Conservation (phyloP, 108 stramenopile species). For the Fragilaria crotonensis region DNA sequence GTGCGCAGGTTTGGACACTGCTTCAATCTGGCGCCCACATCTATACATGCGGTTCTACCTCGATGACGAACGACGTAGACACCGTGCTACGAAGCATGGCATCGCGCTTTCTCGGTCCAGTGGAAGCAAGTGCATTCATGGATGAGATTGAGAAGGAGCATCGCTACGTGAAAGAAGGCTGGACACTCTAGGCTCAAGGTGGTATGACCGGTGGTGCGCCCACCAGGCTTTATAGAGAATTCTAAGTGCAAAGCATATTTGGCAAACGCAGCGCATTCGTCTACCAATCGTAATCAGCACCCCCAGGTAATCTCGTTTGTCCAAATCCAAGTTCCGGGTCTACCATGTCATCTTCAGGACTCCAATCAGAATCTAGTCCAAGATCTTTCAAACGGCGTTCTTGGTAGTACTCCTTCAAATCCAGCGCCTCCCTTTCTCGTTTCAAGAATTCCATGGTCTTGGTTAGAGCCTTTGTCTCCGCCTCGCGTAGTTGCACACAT, state of each 20-base stretch:
- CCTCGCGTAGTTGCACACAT: constrained; percentile 54
- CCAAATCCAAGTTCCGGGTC: constrained; percentile 48
- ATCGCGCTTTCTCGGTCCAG: neutral
- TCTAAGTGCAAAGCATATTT: too few relatives aligned
- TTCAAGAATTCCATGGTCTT: constrained; percentile 63
- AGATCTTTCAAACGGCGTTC: constrained; percentile 85
- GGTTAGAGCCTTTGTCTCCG: constrained; percentile 56
- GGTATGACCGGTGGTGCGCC: too few relatives aligned
- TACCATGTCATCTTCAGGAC: constrained; percentile 62
- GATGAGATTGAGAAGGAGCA: neutral
- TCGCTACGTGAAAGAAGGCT: neutral
- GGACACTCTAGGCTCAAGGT: too few relatives aligned
- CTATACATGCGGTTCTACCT: neutral
- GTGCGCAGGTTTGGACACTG: neutral
- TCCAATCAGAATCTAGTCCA: constrained; percentile 83
- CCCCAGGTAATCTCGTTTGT: constrained; percentile 63
- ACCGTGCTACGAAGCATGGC: neutral
- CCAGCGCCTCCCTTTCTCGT: constrained; percentile 81
- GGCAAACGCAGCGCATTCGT: too few relatives aligned
- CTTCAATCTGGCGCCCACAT: neutral
- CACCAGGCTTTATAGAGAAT: too few relatives aligned
- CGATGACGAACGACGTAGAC: neutral
- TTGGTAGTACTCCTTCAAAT: constrained; percentile 92
- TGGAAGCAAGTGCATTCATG: neutral
- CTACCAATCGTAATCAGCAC: constrained; percentile 55